Conservation (phyloP, 163 green algal genomes). For the Coccomyxa subellipsoidea region DNA sequence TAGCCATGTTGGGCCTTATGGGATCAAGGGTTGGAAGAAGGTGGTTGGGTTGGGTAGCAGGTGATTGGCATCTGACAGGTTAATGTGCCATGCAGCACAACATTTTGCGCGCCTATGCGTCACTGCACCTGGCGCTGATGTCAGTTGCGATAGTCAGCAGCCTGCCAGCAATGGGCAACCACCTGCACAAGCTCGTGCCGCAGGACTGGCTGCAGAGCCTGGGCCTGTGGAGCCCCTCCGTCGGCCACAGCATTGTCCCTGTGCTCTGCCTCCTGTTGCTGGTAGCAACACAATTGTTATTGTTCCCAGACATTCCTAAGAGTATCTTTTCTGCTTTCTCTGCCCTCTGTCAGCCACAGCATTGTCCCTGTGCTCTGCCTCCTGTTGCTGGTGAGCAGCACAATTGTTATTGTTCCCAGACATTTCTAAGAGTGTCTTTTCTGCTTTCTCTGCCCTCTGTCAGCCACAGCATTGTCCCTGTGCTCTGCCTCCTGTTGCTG, state of each 20-base stretch:
- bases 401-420: not conserved
- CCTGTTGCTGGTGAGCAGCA: conserved; percentile 2
- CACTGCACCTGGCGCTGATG: conserved; percentile 18
- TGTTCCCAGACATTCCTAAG: not conserved
- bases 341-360: not conserved
- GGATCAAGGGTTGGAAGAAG: too few relatives aligned
- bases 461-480: not conserved
- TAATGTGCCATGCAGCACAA: conserved; percentile 20
- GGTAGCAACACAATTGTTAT: not conserved
- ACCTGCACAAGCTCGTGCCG: not conserved
- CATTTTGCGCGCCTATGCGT: conserved; percentile 16
- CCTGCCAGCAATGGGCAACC: conserved; percentile 6
- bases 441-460: too few relatives aligned
- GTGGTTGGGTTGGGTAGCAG: too few relatives aligned
- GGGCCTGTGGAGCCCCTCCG: not conserved
- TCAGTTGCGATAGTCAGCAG: conserved; percentile 1
- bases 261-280: conserved; percentile 9
- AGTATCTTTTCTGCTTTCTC: too few relatives aligned
- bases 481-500: conserved; percentile 9
- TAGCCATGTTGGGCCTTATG: too few relatives aligned
- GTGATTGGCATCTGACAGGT: too few relatives aligned
- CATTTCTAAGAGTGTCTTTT: too few relatives aligned
- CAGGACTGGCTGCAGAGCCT: not conserved
- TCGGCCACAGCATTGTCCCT: not conserved
- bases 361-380: conserved; percentile 13